phyloP scores from a whole-genome alignment of 2,329 filamentous ascomycete species.

The Colletotrichum brevisporum region DNA sequence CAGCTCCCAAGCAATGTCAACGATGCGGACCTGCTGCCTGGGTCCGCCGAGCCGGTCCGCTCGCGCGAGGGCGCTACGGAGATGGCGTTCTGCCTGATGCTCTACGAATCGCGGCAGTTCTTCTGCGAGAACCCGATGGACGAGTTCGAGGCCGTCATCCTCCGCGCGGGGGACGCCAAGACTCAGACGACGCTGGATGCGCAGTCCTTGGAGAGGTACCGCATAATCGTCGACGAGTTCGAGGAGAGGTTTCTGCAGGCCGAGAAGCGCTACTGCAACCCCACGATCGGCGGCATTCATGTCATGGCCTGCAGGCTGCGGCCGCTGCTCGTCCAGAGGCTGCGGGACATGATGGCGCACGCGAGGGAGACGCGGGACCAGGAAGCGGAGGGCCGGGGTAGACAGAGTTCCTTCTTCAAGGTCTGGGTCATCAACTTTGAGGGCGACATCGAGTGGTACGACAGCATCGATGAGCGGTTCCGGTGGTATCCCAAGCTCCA shows the following conservation, averaged over 20 bases:
- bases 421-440: constrained; percentile 64
- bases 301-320: constrained; percentile 62
- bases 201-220: constrained; percentile 58
- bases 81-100: constrained; percentile 48
- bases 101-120: constrained; percentile 64
- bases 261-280: constrained; percentile 65
- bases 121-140: constrained; percentile 58
- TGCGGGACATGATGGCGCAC: constrained; percentile 62
- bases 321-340: constrained; percentile 61
- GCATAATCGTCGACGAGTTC: constrained; percentile 57
- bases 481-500: constrained; percentile 68
- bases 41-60: constrained; percentile 61
- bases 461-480: constrained; percentile 61
- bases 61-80: constrained; percentile 63
- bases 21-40: constrained; percentile 69
- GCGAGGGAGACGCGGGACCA: constrained; percentile 63
- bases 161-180: constrained; percentile 54
- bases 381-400: constrained; percentile 61
- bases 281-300: constrained; percentile 66
- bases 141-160: constrained; percentile 57
- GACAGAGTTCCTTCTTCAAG: constrained; percentile 70
- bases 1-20: constrained; percentile 70
- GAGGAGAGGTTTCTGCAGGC: constrained; percentile 59
- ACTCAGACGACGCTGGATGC: constrained; percentile 57
- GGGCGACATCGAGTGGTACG: constrained; percentile 61